Conservation (phyloP, 495 filamentous ascomycete species). For the Umbilicaria muhlenbergii region DNA sequence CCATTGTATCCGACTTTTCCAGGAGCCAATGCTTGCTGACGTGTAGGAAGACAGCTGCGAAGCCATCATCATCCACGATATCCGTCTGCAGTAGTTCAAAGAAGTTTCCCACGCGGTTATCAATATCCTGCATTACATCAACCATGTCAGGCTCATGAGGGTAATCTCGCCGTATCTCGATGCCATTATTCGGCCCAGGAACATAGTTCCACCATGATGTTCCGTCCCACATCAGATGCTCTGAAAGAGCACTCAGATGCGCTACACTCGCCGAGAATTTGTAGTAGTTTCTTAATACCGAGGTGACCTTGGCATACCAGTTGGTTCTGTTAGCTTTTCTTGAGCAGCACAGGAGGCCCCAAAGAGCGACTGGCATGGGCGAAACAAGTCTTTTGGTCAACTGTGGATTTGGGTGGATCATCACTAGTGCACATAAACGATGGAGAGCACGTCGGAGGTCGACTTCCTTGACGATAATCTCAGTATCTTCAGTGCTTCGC, state of each 20-base stretch:
- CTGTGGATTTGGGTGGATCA: conserved; percentile 57
- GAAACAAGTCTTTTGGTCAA: conserved; percentile 53
- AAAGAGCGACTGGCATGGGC: conserved; percentile 50
- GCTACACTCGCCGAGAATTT: conserved; percentile 27
- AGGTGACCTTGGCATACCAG: conserved; percentile 20
- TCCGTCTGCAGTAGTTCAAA: conserved; percentile 35
- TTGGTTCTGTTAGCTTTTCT: conserved; percentile 16
- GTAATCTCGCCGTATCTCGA: conserved; percentile 21
- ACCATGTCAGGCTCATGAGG: conserved; percentile 15
- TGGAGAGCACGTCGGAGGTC: conserved; percentile 28
- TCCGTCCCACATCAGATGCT: conserved; percentile 38
- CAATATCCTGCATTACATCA: conserved; percentile 24
- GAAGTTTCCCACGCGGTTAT: conserved; percentile 32
- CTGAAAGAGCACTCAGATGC: conserved; percentile 29
- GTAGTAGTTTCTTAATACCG: conserved; percentile 31
- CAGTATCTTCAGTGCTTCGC: too few relatives aligned
- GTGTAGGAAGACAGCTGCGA: conserved; percentile 46
- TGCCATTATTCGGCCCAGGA: conserved; percentile 15
- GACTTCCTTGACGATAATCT: conserved; percentile 13
- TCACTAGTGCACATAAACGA: conserved; percentile 39
- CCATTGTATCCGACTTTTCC: conserved; percentile 9
- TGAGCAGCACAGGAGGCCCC: conserved; percentile 47
- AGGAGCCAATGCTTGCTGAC: conserved; percentile 48
- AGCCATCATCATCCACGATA: conserved; percentile 36
- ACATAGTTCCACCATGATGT: conserved; percentile 30